Conservation (phyloP, 306 rosid species). For the Fragaria nilgerrensis region DNA sequence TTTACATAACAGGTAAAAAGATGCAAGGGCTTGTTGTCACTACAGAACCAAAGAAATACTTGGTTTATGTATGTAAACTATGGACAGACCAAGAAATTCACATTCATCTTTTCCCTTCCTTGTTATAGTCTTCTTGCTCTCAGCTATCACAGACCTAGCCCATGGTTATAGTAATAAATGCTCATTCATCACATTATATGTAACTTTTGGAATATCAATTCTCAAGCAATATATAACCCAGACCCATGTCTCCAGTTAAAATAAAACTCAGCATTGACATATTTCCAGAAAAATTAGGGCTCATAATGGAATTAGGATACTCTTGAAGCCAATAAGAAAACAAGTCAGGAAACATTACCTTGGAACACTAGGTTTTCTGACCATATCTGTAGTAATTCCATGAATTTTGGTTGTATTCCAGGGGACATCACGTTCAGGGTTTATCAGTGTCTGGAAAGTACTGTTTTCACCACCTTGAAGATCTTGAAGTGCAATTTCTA, state of each 20-base stretch:
- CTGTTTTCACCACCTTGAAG: constrained; percentile 84
- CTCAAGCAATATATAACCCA: neutral
- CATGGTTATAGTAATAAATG: neutral
- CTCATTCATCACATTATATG: neutral
- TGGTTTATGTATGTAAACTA: neutral
- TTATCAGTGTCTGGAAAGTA: constrained; percentile 83
- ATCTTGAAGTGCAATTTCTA: constrained; percentile 80
- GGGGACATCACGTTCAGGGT: constrained; percentile 55
- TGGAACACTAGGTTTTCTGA: constrained; percentile 61
- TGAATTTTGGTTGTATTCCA: constrained; percentile 55
- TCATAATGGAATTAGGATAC: constrained; percentile 9
- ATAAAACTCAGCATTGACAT: neutral
- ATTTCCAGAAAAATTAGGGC: neutral
- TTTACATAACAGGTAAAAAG: neutral
- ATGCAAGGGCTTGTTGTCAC: neutral
- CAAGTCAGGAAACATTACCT: constrained; percentile 48
- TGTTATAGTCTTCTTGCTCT: neutral
- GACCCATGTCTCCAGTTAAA: neutral
- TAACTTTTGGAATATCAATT: neutral
- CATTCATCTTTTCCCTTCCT: neutral
- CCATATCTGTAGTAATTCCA: constrained; percentile 62
- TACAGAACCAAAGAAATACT: neutral
- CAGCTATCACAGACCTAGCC: neutral
- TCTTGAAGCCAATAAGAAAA: neutral
- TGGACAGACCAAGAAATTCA: neutral